phyloP scores from a whole-genome alignment of 495 filamentous ascomycete genomes.

The Penicillium samsonianum region DNA sequence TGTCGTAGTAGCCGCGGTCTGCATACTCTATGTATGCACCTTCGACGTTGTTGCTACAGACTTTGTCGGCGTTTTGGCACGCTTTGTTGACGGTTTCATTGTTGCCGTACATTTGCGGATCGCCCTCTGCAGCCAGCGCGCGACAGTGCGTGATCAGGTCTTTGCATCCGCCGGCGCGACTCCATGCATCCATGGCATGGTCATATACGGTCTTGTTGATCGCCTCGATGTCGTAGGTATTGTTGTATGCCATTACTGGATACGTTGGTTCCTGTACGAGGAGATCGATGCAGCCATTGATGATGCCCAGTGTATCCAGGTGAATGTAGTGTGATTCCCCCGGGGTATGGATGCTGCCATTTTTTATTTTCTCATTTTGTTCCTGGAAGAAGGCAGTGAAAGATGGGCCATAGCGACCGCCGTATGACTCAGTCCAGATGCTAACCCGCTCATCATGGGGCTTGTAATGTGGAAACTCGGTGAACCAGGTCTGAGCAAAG shows the following conservation, averaged over 20 bases:
- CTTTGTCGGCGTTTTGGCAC: constrained; percentile 38
- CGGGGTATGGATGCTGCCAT: constrained; percentile 30
- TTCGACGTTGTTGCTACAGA: constrained; percentile 44
- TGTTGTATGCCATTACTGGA: constrained; percentile 67
- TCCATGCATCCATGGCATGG: constrained; percentile 48
- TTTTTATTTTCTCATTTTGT: constrained; percentile 60
- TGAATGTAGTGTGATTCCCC: constrained; percentile 43
- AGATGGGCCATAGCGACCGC: constrained; percentile 66
- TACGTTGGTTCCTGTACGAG: constrained; percentile 68
- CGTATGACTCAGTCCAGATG: constrained; percentile 61
- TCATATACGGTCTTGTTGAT: constrained; percentile 58
- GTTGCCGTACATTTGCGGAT: constrained; percentile 48
- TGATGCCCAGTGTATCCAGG: constrained; percentile 51
- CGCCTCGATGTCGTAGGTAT: constrained; percentile 70
- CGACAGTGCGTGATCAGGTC: constrained; percentile 56
- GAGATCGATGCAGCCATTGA: constrained; percentile 79
- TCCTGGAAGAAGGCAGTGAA: constrained; percentile 65
- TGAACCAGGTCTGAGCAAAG: constrained; percentile 60
- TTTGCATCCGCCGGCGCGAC: constrained; percentile 59
- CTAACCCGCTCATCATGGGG: constrained; percentile 56
- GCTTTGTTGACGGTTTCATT: constrained; percentile 45
- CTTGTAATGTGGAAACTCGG: constrained; percentile 56
- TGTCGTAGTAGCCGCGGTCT: constrained; percentile 63
- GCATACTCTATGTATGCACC: constrained; percentile 33
- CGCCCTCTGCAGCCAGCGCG: constrained; percentile 36